Evolutionary conservation across 345 rosid genomes (phyloP).

Genomic region (Moricandia moricandioides): DNA sequence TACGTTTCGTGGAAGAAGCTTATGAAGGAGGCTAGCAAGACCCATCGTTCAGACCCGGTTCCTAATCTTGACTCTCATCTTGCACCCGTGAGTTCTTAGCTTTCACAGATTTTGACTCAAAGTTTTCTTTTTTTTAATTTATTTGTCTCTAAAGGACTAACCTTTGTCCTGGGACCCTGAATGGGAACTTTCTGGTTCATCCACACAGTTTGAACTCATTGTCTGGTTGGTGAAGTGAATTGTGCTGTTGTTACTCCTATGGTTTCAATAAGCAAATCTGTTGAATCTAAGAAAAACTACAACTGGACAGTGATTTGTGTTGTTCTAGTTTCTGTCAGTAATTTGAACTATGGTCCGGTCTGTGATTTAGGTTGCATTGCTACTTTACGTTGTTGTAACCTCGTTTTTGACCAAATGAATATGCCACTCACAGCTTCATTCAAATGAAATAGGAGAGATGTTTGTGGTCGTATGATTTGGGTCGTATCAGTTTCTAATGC

Average conservation of each 20-base stretch:
- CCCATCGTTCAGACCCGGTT: conserved; percentile 46
- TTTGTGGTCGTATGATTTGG: background rate
- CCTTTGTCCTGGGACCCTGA: background rate
- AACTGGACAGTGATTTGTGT: background rate
- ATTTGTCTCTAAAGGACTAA: background rate
- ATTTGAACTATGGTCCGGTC: background rate
- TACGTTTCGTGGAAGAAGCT: conserved; percentile 92
- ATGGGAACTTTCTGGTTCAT: background rate
- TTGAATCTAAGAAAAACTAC: background rate
- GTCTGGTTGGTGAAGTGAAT: background rate
- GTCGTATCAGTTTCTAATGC: background rate
- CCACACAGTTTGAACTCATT: background rate
- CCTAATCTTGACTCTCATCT: conserved; percentile 55
- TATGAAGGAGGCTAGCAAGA: conserved; percentile 60
- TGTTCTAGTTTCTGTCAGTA: background rate
- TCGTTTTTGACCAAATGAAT: background rate
- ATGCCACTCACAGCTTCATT: background rate
- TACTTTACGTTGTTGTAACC: background rate
- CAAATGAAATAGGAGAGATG: background rate
- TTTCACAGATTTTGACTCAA: background rate
- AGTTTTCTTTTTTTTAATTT: too few species aligned
- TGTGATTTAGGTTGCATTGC: background rate
- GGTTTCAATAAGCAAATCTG: background rate
- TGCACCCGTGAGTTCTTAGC: conserved; percentile 44
- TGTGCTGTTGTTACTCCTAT: background rate